Percentiles rank a stretch among this genome's conserved stretches.
These are phyloP conservation scores for Botrytis hyacinthi DNA, from an alignment of 2,329 filamentous ascomycete species.

Conservation along the genomic window DNA sequence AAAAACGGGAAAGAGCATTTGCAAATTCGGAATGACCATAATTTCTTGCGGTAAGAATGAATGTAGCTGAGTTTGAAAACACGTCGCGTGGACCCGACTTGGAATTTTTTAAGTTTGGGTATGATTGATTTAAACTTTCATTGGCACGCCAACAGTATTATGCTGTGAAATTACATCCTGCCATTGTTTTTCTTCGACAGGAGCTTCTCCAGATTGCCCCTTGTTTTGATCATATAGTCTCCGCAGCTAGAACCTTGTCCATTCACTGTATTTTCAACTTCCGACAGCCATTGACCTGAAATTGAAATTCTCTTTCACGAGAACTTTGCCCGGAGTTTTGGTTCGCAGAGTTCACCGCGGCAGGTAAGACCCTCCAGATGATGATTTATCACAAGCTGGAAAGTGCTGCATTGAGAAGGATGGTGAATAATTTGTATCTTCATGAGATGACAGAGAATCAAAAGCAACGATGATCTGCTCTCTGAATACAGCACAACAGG, in stretches of 20 bases:
- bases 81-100: background rate
- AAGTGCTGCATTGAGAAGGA: background rate
- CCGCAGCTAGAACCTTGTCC: background rate
- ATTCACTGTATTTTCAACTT: no score
- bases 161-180: background rate
- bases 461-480: no score
- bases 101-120: background rate
- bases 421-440: background rate
- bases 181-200: background rate
- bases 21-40: background rate
- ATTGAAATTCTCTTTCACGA: no score
- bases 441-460: no score
- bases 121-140: background rate
- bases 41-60: background rate
- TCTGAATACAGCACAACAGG: background rate
- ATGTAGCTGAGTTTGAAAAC: background rate
- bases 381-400: fast-evolving
- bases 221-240: background rate
- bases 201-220: background rate
- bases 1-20: background rate
- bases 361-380: background rate
- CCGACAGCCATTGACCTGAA: no score
- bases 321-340: background rate
- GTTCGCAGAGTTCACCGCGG: background rate
- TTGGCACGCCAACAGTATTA: background rate